Base-by-base conservation (phyloP, 306 rosid genomes). In the Citrullus amarus region DNA sequence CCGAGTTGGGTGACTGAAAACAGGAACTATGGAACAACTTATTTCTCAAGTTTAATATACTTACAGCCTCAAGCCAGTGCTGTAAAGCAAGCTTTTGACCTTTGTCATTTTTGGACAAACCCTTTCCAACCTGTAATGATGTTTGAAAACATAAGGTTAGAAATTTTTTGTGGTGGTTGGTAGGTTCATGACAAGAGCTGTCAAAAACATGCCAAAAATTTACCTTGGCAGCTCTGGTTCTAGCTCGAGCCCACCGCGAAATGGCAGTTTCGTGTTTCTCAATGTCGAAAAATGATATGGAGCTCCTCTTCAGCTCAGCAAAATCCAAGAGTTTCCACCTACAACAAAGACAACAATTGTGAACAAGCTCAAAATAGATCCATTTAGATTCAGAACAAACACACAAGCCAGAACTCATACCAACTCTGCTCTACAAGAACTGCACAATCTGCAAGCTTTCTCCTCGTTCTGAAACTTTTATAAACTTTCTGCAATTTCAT, bases 51-150 rank as follows among this genome's bases (percentile, higher is more conserved):
- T 61, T n/a, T 15, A 30, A 38, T n/a, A 65, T 51, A 62, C 86
- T 76, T 75, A 86, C 89, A 17, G 89, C 89, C 75, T 86, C 89
- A 53, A 86, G 85, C 89, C 87, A 86, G 77, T 86, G 87, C 55
- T 83, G 89, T 74, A 86, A 79, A 22, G 87, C 89, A 38, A 86
- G 79, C 73, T 86, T 86, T 76, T 83, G 82, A n/a, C 85, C 89
- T 68, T 81, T 86, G 1, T 80, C 82, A 77, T 86, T 81, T 66
- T 79, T 75, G 44, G 78, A 75, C 22, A 86, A 60, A 63, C 87
- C 87, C 58, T 86, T 81, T 34, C 89, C 89, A 72, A 86, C 82
- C 89, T 86, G 83, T 41, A 81, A 82, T 54, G 59, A 78, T 25
- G 60, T 22, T 56, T 46, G 50, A 61, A 32, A 17, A 32, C 60